Evolutionary conservation across 176 grass and related monocot species (phyloP).

Genomic region (Cenchrus fungigraminus): DNA sequence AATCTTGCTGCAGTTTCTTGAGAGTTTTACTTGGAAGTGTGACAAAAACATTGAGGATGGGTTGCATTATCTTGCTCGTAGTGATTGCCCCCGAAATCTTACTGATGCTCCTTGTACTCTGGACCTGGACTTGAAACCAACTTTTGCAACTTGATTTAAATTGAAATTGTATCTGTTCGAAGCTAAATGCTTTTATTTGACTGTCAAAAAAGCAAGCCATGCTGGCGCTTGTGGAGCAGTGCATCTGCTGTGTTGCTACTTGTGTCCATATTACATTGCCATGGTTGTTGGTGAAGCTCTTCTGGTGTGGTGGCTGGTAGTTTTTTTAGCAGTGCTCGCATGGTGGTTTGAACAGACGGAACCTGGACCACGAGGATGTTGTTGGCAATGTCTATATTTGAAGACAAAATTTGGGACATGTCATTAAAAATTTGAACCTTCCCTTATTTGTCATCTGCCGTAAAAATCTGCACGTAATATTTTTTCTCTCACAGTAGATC

Average conservation of each 20-base stretch:
- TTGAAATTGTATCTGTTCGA: neutral
- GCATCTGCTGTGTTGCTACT: neutral
- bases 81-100: neutral
- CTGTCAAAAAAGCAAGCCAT: neutral
- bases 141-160: neutral
- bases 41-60: constrained; percentile 24
- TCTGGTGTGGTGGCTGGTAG: neutral
- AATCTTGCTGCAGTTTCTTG: constrained; percentile 9
- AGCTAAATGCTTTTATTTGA: neutral
- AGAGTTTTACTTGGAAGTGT: constrained; percentile 35
- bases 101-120: constrained; percentile 32
- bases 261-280: neutral
- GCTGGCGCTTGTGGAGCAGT: neutral
- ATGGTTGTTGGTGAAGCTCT: neutral
- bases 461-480: too few relatives aligned
- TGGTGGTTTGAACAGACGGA: neutral
- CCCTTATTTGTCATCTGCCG: neutral
- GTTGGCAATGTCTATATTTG: neutral
- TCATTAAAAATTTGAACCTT: neutral
- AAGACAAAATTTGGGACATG: neutral
- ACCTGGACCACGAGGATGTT: neutral
- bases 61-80: constrained; percentile 7
- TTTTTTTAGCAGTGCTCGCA: too few relatives aligned
- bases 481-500: too few relatives aligned
- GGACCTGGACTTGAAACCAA: constrained; percentile 30